A percentile compares a stretch with the other conserved stretches of the same genome.
Conservation (phyloP, 2,329 filamentous ascomycete genomes). For the Epichloe elymi region DNA sequence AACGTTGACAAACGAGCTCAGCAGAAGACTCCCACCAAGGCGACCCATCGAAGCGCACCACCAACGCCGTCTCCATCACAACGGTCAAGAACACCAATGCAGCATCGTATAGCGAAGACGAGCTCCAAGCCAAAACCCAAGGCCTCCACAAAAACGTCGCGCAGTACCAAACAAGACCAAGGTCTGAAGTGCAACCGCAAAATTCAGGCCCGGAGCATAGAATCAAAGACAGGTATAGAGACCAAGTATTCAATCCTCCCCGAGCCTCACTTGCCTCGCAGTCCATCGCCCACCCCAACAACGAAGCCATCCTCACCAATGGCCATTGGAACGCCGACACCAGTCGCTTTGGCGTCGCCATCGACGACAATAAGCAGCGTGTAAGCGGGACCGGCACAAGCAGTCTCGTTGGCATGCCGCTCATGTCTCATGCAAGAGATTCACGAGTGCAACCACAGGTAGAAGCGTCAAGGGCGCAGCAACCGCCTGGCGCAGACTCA, state of each 20-base stretch:
- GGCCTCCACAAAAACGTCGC: background rate
- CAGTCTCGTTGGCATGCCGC: background rate
- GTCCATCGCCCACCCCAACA: too few species aligned
- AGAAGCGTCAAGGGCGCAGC: background rate
- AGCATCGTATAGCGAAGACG: background rate
- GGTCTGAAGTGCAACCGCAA: background rate
- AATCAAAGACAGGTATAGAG: background rate
- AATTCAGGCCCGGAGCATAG: background rate
- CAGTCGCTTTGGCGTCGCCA: background rate
- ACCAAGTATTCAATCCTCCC: background rate
- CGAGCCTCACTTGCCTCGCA: background rate
- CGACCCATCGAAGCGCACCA: background rate
- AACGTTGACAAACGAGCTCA: conserved; percentile 19
- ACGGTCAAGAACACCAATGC: background rate
- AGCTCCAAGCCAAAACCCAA: background rate
- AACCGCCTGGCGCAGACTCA: background rate
- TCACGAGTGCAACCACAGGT: background rate
- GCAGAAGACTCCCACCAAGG: conserved; percentile 3
- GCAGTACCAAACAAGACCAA: background rate
- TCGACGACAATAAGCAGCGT: background rate
- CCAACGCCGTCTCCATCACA: background rate
- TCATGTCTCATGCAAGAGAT: background rate
- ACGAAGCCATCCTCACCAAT: background rate
- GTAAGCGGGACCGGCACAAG: background rate
- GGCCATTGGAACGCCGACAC: background rate